Conservation (phyloP, 768 basidiomycete species). For the Rhodotorula kratochvilovae region DNA sequence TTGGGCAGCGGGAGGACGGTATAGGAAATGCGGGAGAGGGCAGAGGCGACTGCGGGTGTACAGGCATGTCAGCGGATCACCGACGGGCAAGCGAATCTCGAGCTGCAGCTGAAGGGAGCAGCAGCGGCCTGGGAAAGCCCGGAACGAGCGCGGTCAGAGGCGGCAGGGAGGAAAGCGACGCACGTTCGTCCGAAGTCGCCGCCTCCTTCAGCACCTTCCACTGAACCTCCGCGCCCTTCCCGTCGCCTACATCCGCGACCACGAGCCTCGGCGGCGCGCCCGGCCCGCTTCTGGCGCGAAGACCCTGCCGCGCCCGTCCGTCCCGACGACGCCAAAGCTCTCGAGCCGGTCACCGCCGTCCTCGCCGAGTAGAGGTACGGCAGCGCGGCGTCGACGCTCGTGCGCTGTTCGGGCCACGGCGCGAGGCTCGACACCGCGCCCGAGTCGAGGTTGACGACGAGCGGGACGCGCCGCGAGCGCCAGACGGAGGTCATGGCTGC, state of each 20-base stretch:
- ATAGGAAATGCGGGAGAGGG: constrained; percentile 51
- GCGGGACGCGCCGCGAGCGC: constrained; percentile 56
- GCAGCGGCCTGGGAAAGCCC: too few relatives aligned
- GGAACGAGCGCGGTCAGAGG: too few relatives aligned
- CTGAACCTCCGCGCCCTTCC: constrained; percentile 3
- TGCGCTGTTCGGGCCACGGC: constrained; percentile 56
- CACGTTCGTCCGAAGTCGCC: constrained; percentile 51
- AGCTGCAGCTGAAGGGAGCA: too few relatives aligned
- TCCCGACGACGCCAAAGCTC: constrained; percentile 33
- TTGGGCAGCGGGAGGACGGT: constrained; percentile 56
- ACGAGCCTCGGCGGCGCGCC: constrained; percentile 53
- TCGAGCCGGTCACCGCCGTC: background rate
- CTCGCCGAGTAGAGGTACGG: constrained; percentile 53
- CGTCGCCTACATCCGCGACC: constrained; percentile 47
- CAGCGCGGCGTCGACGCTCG: constrained; percentile 51
- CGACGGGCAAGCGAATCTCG: too few relatives aligned
- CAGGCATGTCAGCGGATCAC: too few relatives aligned
- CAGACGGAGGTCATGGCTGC: constrained; percentile 56
- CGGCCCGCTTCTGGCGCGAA: constrained; percentile 17
- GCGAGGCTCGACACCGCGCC: constrained; percentile 55
- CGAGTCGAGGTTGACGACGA: constrained; percentile 52
- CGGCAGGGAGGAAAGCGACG: constrained; percentile 4
- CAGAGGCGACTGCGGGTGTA: constrained; percentile 49
- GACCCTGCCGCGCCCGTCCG: constrained; percentile 32
- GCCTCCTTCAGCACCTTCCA: constrained; percentile 55